Conservation (phyloP, 805 yeast genomes). For the Candida orba region DNA sequence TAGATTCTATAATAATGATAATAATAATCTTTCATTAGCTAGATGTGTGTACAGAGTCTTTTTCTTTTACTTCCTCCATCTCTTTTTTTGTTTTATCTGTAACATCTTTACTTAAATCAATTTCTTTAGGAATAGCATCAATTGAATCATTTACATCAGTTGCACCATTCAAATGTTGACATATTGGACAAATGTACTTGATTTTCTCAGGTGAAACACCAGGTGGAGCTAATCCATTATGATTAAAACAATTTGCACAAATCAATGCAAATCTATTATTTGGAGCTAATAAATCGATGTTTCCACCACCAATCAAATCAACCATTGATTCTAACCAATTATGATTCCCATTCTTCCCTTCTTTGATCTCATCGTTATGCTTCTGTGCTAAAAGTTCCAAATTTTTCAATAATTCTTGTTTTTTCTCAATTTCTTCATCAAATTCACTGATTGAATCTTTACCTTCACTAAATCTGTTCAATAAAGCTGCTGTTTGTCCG, state of each 20-base stretch:
- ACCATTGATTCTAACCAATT: constrained; percentile 35
- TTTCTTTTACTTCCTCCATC: background rate
- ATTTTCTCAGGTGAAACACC: constrained; percentile 45
- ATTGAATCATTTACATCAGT: no score
- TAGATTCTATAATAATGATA: constrained; percentile 2
- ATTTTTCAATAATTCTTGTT: constrained; percentile 30
- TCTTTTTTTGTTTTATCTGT: background rate
- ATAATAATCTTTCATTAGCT: background rate
- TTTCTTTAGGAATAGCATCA: no score
- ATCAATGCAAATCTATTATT: constrained; percentile 64
- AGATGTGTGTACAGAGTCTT: no score
- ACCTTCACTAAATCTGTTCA: constrained; percentile 55
- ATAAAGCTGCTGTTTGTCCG: constrained; percentile 64
- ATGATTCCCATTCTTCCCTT: background rate
- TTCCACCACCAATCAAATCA: constrained; percentile 52
- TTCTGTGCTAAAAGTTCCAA: constrained; percentile 4
- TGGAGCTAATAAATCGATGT: constrained; percentile 24
- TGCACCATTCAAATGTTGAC: constrained; percentile 28
- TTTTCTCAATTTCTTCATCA: constrained; percentile 35
- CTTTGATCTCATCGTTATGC: background rate
- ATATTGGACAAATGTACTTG: constrained; percentile 55
- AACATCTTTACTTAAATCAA: background rate
- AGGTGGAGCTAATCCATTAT: constrained; percentile 80
- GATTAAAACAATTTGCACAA: constrained; percentile 56
- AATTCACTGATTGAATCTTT: constrained; percentile 35